Evolutionary conservation across 192 early-diverging fungal species (phyloP).

Genomic region (Podila minutissima): DNA sequence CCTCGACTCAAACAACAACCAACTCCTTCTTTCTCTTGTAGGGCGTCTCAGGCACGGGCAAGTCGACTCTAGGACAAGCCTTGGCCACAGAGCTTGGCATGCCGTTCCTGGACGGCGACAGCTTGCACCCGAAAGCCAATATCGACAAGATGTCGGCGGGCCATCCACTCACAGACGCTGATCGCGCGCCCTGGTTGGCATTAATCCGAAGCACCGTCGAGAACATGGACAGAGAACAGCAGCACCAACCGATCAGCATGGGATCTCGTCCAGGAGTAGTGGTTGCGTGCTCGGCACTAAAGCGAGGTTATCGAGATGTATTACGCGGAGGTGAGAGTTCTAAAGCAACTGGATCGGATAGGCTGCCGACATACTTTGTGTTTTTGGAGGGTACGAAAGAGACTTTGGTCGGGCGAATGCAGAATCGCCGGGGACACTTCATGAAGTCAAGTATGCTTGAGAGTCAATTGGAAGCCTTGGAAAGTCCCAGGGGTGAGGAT

Average conservation of each 20-base stretch:
- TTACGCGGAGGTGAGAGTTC: constrained; percentile 48
- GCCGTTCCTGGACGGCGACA: constrained; percentile 72
- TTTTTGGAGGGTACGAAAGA: constrained; percentile 63
- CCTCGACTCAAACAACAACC: not conserved
- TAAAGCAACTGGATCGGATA: constrained; percentile 27
- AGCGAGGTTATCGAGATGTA: constrained; percentile 71
- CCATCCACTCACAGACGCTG: constrained; percentile 66
- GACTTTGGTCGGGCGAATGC: constrained; percentile 57
- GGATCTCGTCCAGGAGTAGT: constrained; percentile 51
- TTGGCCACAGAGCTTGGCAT: constrained; percentile 54
- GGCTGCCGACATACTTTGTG: constrained; percentile 51
- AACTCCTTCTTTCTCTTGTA: not conserved
- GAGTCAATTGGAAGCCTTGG: constrained; percentile 71
- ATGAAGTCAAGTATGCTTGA: constrained; percentile 62
- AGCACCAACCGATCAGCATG: constrained; percentile 5
- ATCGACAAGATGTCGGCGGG: constrained; percentile 74
- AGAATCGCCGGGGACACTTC: constrained; percentile 65
- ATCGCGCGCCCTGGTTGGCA: constrained; percentile 73
- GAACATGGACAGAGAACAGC: constrained; percentile 24
- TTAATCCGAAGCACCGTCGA: constrained; percentile 56
- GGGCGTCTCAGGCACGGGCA: constrained; percentile 75
- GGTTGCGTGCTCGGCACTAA: constrained; percentile 73
- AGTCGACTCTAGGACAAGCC: constrained; percentile 61
- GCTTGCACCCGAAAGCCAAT: constrained; percentile 66
- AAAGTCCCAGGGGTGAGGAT: constrained; percentile 52